phyloP scores from a whole-genome alignment of 495 filamentous ascomycete genomes.

The Hypoxylon lienhwacheense region DNA sequence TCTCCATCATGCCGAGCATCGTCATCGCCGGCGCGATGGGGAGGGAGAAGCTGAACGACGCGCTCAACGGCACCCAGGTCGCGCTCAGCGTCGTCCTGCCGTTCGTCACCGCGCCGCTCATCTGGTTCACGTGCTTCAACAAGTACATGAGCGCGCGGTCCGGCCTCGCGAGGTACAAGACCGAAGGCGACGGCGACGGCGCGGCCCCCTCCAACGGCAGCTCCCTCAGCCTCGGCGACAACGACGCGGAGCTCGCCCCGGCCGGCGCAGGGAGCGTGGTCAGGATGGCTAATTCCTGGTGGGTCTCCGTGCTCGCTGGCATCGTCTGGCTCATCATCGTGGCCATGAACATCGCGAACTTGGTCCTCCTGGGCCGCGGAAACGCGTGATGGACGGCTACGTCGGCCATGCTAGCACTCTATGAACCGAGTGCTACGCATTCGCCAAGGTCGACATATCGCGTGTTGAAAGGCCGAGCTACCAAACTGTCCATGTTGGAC shows the following conservation, averaged over 20 bases:
- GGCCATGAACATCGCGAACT: conserved; percentile 71
- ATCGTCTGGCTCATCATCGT: conserved; percentile 69
- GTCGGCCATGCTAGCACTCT: neutral
- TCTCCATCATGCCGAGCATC: conserved; percentile 79
- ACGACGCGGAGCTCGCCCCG: conserved; percentile 27
- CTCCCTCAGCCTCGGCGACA: conserved; percentile 3
- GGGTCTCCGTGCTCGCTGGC: conserved; percentile 56
- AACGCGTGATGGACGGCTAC: conserved; percentile 29
- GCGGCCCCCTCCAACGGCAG: conserved; percentile 17
- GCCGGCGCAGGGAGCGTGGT: conserved; percentile 35
- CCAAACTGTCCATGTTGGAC: neutral
- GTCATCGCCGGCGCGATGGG: conserved; percentile 81
- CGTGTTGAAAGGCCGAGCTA: neutral
- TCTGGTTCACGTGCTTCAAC: conserved; percentile 83
- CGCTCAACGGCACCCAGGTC: conserved; percentile 77
- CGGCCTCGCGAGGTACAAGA: conserved; percentile 39
- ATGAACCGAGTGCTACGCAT: neutral
- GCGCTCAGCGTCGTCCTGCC: conserved; percentile 79
- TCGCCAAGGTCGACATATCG: neutral
- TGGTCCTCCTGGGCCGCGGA: conserved; percentile 68
- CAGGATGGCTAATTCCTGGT: conserved; percentile 65
- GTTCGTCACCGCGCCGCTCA: conserved; percentile 78
- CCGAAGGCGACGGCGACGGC: conserved; percentile 33
- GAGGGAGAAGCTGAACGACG: conserved; percentile 67
- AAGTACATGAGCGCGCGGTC: conserved; percentile 75